Percentiles rank a stretch among this genome's conserved stretches.
These are phyloP conservation scores for Euphorbia peplus DNA, from an alignment of 345 rosid species.

Conservation along the genomic window DNA sequence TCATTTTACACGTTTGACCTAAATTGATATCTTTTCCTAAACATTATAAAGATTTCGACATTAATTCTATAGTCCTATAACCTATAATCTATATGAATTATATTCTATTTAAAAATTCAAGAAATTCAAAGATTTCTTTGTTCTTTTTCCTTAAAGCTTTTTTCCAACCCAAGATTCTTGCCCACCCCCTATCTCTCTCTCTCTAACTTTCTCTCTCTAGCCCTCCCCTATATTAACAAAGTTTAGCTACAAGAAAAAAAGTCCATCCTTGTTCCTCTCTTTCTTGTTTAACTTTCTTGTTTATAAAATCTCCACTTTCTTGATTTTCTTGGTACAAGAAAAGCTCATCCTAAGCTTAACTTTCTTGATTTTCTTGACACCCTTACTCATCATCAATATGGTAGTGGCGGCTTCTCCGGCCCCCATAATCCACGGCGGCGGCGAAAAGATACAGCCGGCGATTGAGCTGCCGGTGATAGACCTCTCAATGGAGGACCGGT, in stretches of 20 bases:
- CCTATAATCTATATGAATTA: too few species aligned
- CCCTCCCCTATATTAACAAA: background rate
- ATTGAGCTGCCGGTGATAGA: constrained; percentile 26
- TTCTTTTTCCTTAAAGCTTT: too few species aligned
- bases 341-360: background rate
- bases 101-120: too few species aligned
- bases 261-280: too few species aligned
- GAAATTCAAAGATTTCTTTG: too few species aligned
- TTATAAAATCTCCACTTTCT: background rate
- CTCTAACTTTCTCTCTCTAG: background rate
- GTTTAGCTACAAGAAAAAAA: too few species aligned
- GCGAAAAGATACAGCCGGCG: constrained; percentile 7
- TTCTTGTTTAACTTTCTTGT: background rate
- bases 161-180: background rate
- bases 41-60: too few species aligned
- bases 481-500: constrained; percentile 14
- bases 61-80: too few species aligned
- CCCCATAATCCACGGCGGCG: background rate
- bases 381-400: background rate
- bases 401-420: constrained; percentile 29
- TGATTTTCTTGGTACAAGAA: background rate
- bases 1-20: too few species aligned
- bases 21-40: too few species aligned
- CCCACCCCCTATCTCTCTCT: too few species aligned
- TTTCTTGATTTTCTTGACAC: background rate